Evolutionary conservation across 2,329 filamentous ascomycete genomes (phyloP).

Genomic region (Fusarium tupiense): DNA sequence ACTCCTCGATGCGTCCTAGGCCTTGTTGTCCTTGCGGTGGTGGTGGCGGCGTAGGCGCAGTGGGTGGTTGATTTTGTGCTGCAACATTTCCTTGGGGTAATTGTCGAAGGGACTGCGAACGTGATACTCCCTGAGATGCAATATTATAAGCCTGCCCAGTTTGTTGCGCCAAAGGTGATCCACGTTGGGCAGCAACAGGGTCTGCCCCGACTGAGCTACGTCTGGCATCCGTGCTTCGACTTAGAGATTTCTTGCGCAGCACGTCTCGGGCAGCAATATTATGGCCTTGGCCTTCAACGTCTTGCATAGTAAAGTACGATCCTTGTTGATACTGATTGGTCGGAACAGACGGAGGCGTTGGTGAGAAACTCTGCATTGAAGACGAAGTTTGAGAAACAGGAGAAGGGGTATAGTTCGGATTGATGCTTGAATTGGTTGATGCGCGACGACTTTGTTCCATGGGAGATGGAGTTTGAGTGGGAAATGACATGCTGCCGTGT

Average conservation of each 20-base stretch:
- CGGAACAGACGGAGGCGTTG: slow-evolving; percentile 27
- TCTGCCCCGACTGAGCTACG: slow-evolving; percentile 36
- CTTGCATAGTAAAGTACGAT: slow-evolving; percentile 36
- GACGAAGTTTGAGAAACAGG: slow-evolving; percentile 37
- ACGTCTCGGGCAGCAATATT: slow-evolving; percentile 35
- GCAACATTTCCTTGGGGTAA: slow-evolving; percentile 11
- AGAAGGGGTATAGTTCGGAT: slow-evolving; percentile 34
- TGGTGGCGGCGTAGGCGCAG: slow-evolving; percentile 15
- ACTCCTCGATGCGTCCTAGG: slow-evolving; percentile 42
- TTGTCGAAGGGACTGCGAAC: slow-evolving; percentile 29
- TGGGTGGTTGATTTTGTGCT: slow-evolving; percentile 10
- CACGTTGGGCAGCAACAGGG: slow-evolving; percentile 11
- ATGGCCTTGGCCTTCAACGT: slow-evolving; percentile 33
- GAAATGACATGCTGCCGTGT: slow-evolving; percentile 40
- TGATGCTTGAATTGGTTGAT: slow-evolving; percentile 31
- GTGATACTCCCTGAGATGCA: slow-evolving; percentile 1
- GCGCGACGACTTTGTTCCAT: slow-evolving; percentile 39
- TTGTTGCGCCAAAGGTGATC: slow-evolving; percentile 22
- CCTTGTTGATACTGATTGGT: slow-evolving; percentile 22
- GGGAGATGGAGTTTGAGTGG: slow-evolving; percentile 44
- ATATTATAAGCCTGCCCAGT: not conserved
- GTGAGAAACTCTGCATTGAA: slow-evolving; percentile 24
- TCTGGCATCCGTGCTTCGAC: slow-evolving; percentile 32
- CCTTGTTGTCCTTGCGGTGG: slow-evolving; percentile 28
- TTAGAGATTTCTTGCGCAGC: slow-evolving; percentile 37